Conservation (phyloP, 2,329 filamentous ascomycete species). For the Bipolaris oryzae region DNA sequence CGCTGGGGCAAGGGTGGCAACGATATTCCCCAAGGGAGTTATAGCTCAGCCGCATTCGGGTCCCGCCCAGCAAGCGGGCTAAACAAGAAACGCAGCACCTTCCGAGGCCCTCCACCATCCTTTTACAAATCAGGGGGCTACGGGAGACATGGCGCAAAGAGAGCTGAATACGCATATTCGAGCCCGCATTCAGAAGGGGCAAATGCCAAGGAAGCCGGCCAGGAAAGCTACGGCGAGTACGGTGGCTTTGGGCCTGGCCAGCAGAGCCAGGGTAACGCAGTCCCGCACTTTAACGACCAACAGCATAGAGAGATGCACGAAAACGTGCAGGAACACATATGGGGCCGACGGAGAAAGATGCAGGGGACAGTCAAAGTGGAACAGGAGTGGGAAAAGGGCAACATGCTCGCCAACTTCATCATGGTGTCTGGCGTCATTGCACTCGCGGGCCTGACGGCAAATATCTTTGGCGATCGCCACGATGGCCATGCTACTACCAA, state of each 20-base stretch:
- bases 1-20: constrained; percentile 41
- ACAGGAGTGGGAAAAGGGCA: constrained; percentile 33
- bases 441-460: constrained; percentile 30
- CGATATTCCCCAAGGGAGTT: constrained; percentile 61
- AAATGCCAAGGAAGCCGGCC: constrained; percentile 29
- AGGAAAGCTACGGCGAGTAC: constrained; percentile 39
- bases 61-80: constrained; percentile 81
- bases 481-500: constrained; percentile 3
- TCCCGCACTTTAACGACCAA: constrained; percentile 79
- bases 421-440: constrained; percentile 35
- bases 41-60: constrained; percentile 64
- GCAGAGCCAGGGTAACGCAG: constrained; percentile 54
- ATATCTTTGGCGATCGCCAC: constrained; percentile 24
- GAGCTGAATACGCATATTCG: constrained; percentile 53
- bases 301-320: constrained; percentile 77
- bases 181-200: constrained; percentile 19
- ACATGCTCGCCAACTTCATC: constrained; percentile 40
- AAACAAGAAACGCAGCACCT: constrained; percentile 74
- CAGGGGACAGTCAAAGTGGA: constrained; percentile 19
- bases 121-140: constrained; percentile 87
- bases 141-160: constrained; percentile 67
- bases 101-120: constrained; percentile 83
- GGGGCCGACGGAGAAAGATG: constrained; percentile 48
- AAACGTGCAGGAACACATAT: constrained; percentile 62
- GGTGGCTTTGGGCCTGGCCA: constrained; percentile 67